Conservation (phyloP, 2,329 filamentous ascomycete genomes). For the Escovopsis sp. region DNA sequence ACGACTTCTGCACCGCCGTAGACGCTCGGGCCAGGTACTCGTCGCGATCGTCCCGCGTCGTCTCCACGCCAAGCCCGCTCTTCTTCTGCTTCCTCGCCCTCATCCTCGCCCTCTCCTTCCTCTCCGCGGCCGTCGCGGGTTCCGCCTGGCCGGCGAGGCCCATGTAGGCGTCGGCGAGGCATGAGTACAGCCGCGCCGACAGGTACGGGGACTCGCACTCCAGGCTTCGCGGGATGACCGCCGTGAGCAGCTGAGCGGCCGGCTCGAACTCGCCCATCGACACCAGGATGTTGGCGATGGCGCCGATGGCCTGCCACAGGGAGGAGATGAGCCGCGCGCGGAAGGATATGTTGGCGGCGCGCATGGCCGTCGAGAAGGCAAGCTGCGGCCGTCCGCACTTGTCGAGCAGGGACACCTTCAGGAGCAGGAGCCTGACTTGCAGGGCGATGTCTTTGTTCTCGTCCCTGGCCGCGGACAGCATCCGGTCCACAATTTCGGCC, state of each 20-base stretch:
- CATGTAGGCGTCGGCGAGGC: constrained; percentile 64
- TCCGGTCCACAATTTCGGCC: constrained; percentile 31
- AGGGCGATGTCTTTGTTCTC: constrained; percentile 43
- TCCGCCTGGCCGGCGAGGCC: constrained; percentile 47
- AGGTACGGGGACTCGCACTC: constrained; percentile 52
- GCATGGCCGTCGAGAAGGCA: constrained; percentile 62
- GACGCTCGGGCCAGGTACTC: constrained; percentile 45
- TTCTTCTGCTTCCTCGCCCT: constrained; percentile 20
- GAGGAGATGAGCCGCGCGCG: constrained; percentile 51
- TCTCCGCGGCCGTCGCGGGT: not conserved
- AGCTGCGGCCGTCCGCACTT: constrained; percentile 54
- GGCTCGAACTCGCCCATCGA: constrained; percentile 56
- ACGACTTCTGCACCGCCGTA: constrained; percentile 47
- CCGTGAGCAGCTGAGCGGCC: constrained; percentile 48
- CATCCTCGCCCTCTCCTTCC: not conserved
- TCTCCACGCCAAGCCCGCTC: too few species aligned
- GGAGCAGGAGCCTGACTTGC: constrained; percentile 54
- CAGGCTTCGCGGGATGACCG: constrained; percentile 60
- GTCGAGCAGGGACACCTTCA: constrained; percentile 58
- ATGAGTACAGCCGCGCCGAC: constrained; percentile 50
- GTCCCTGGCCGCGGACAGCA: constrained; percentile 27
- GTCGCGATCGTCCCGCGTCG: constrained; percentile 17
- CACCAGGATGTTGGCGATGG: constrained; percentile 53
- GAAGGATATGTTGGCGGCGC: constrained; percentile 61
- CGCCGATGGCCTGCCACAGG: constrained; percentile 58